Percentiles rank a stretch among this genome's conserved stretches.
These are phyloP conservation scores for Moricandia moricandioides DNA, from an alignment of 345 rosid species.

Conservation along the genomic window DNA sequence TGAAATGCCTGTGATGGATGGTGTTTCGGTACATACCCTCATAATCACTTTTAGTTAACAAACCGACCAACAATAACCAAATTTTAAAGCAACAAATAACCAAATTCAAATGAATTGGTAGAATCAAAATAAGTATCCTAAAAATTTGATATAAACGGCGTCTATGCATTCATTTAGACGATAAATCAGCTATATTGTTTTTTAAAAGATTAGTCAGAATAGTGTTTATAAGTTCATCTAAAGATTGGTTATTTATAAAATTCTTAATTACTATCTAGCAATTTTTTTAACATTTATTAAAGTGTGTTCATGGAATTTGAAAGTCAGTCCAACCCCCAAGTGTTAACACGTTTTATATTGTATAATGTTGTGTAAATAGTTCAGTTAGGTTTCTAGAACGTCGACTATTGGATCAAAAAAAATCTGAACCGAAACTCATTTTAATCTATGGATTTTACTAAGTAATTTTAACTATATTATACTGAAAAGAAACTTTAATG, in stretches of 20 bases:
- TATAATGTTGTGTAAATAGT: not conserved
- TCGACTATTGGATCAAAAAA: not conserved
- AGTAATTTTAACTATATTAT: not conserved
- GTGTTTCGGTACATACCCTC: not conserved
- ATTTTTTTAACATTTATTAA: not conserved
- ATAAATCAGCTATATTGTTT: too few relatives aligned
- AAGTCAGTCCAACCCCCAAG: not conserved
- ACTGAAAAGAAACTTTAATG: not conserved
- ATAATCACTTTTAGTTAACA: not conserved
- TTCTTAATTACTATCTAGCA: too few relatives aligned
- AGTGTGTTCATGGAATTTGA: not conserved
- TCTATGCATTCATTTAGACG: too few relatives aligned
- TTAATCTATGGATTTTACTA: not conserved
- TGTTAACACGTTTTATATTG: not conserved
- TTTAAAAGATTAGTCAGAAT: too few relatives aligned
- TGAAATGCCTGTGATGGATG: constrained; percentile 2
- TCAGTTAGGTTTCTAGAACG: not conserved
- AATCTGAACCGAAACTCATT: not conserved
- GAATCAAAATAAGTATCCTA: not conserved
- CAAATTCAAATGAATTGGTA: not conserved
- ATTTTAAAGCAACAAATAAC: not conserved
- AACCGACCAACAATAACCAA: not conserved
- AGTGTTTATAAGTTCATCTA: too few relatives aligned
- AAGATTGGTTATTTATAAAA: too few relatives aligned
- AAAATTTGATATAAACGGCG: too few relatives aligned